Percentiles rank a stretch among this genome's conserved stretches.
Conservation (phyloP, 495 filamentous ascomycete species). For the Penicillium alfredii region DNA sequence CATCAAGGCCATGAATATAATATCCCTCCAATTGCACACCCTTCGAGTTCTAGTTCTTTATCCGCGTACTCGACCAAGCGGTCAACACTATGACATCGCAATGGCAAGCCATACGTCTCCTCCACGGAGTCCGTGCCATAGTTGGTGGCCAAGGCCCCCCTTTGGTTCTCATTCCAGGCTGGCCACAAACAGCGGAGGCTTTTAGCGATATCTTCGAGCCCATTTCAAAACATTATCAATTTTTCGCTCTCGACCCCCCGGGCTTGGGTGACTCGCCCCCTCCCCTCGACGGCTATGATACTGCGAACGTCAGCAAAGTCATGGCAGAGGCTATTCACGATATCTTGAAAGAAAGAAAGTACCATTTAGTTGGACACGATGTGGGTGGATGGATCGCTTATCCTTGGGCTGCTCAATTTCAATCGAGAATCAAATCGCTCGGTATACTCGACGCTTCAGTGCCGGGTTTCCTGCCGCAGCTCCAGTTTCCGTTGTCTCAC, state of each 20-base stretch:
- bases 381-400: conserved; percentile 26
- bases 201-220: conserved; percentile 19
- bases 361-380: conserved; percentile 25
- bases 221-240: conserved; percentile 19
- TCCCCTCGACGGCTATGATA: conserved; percentile 16
- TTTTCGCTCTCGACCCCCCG: conserved; percentile 22
- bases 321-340: conserved; percentile 20
- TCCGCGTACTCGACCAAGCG: background rate
- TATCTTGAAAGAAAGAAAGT: conserved; percentile 8
- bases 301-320: conserved; percentile 17
- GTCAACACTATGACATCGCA: conserved; percentile 13
- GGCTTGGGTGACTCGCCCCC: conserved; percentile 18
- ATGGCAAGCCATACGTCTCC: conserved; percentile 21
- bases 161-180: conserved; percentile 21
- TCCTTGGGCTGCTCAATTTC: conserved; percentile 23
- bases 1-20: background rate
- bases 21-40: background rate
- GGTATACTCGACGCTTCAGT: conserved; percentile 23
- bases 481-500: conserved; percentile 15
- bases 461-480: conserved; percentile 16
- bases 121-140: conserved; percentile 22
- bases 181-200: conserved; percentile 25
- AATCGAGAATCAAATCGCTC: conserved; percentile 17
- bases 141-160: conserved; percentile 21
- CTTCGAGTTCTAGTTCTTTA: background rate